A percentile compares a stretch with the other conserved stretches of the same genome.
Evolutionary conservation across 345 rosid genomes (phyloP).

Genomic region (Salix udensis): DNA sequence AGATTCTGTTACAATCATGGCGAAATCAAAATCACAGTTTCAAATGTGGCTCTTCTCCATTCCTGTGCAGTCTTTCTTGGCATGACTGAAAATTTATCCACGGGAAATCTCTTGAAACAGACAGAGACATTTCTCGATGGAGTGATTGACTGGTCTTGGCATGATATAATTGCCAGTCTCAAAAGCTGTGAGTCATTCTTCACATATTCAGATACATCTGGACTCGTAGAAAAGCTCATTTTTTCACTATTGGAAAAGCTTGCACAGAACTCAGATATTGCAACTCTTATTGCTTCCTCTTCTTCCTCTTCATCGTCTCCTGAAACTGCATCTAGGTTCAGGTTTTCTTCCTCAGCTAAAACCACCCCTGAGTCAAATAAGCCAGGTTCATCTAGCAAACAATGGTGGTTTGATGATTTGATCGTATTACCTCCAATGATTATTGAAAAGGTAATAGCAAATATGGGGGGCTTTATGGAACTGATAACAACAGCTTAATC

Average conservation of each 20-base stretch:
- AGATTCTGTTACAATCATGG: constrained; percentile 68
- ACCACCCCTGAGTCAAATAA: constrained; percentile 28
- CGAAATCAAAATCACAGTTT: constrained; percentile 41
- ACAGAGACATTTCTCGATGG: constrained; percentile 55
- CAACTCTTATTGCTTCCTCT: constrained; percentile 32
- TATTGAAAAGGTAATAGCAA: constrained; percentile 45
- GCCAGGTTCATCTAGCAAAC: constrained; percentile 35
- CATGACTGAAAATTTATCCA: constrained; percentile 51
- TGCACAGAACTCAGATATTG: constrained; percentile 46
- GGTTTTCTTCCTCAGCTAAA: constrained; percentile 39
- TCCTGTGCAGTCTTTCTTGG: constrained; percentile 61
- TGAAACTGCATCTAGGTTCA: constrained; percentile 37
- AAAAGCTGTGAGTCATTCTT: constrained; percentile 58
- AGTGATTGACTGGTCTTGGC: constrained; percentile 62
- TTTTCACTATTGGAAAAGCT: constrained; percentile 52
- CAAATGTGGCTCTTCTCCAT: constrained; percentile 51
- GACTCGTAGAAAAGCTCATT: constrained; percentile 50
- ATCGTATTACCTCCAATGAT: constrained; percentile 43
- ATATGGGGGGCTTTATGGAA: constrained; percentile 45
- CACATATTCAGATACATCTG: constrained; percentile 47
- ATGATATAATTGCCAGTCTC: constrained; percentile 46
- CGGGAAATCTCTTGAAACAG: constrained; percentile 51
- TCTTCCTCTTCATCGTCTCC: constrained; percentile 57
- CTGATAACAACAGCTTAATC: constrained; percentile 46
- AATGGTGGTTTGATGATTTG: constrained; percentile 81